A percentile compares a stretch with the other conserved stretches of the same genome.
Conservation (phyloP, 495 filamentous ascomycete genomes). For the Hypomontagnella submonticulosa region DNA sequence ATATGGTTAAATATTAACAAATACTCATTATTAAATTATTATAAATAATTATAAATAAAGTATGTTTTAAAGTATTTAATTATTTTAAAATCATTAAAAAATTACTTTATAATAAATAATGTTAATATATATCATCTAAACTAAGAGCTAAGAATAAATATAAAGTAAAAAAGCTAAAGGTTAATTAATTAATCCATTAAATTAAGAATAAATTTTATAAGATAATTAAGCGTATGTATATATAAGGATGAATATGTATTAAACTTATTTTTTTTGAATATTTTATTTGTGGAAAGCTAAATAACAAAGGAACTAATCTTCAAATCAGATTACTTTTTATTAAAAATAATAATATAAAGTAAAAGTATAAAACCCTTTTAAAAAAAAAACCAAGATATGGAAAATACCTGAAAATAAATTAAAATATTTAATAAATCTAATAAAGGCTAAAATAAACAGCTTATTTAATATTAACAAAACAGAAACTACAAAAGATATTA, state of each 20-base stretch:
- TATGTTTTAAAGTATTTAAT: too few species aligned
- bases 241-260: background rate
- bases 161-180: too few species aligned
- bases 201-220: background rate
- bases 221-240: background rate
- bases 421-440: background rate
- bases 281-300: background rate
- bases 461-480: background rate
- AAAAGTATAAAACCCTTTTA: background rate
- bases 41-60: too few species aligned
- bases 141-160: background rate
- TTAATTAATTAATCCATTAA: background rate
- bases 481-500: background rate
- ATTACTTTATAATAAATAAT: background rate
- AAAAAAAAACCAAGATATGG: background rate
- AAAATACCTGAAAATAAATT: background rate
- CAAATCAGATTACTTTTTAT: background rate
- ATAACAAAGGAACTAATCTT: background rate
- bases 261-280: background rate
- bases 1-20: constrained; percentile 1
- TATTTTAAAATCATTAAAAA: constrained; percentile 1
- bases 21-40: too few species aligned
- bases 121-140: constrained; percentile 2
- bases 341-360: background rate
- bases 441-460: background rate